Evolutionary conservation across 1,284 basidiomycete species (phyloP), one percentile per base, ranked within the genome.

Genomic region (Leccinum subatratum): DNA sequence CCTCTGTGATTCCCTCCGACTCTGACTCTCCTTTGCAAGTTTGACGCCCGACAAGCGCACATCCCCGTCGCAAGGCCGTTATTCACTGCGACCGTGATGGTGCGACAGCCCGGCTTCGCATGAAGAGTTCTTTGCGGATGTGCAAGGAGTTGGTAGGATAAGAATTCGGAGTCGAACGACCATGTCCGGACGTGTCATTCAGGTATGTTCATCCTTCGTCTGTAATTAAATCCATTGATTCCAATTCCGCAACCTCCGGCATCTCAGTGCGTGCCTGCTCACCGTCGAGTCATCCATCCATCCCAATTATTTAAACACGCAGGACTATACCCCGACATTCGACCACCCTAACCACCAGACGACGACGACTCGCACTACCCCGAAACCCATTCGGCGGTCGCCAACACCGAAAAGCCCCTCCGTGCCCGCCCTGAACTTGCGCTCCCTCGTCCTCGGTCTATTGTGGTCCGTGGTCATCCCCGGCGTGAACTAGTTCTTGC

Each of bases 331-430:
- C 0, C 64, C 71, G 1, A 64, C 69, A 32, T 72, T 76, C 32
- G 72, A 84, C 66, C 83, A 85, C 68, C 84, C 83, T 7, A 85
- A 85, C 68, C 68, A n/a, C 62, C 75, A 71, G 71, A 76, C 45
- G 45, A 48, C 45, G 45, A 48, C n/a, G 45, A 48, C 45, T 48
- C 85, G 0, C 86, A 85, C 0, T 93, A 92, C 73, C 89, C 89
- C 9, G 90, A 92, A 73, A 91, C 92, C 30, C 86, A 91, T 34
- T 89, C 89, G 22, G 89, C 88, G 42, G 91, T 92, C 25, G 85
- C 88, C 51, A 89, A 90, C 73, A 88, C 86, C 2, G 90, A 92
- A 70, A 88, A 92, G 32, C 72, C 81, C 83, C 7, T 75, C 78
- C 37, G 86, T 91, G 72, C 88, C 88, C 3, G 81, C 79, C 4